phyloP scores from a whole-genome alignment of 495 filamentous ascomycete genomes.

The Collariella sp. region DNA sequence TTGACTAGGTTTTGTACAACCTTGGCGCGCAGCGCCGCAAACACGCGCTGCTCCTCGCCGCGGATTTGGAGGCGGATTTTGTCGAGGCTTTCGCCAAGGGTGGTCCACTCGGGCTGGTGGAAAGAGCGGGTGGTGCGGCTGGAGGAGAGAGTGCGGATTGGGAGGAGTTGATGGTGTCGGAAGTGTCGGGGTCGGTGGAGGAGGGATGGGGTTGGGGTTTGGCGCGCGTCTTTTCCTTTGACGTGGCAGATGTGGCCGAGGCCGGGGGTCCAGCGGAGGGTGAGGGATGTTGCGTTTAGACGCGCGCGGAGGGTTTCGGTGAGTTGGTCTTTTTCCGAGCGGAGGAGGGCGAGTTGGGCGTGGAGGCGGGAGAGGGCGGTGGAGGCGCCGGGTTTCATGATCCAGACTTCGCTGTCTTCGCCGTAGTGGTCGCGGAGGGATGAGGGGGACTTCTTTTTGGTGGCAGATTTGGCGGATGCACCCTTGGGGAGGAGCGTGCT shows the following conservation, averaged over 20 bases:
- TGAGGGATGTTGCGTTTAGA: constrained; percentile 50
- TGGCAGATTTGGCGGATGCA: constrained; percentile 21
- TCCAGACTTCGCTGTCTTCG: constrained; percentile 62
- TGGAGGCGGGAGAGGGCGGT: constrained; percentile 57
- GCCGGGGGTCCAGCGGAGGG: constrained; percentile 73
- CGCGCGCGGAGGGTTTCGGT: constrained; percentile 47
- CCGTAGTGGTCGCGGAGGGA: constrained; percentile 44
- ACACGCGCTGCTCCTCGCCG: constrained; percentile 68
- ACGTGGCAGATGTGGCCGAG: constrained; percentile 86
- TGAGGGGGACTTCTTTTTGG: constrained; percentile 32
- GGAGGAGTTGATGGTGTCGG: background rate
- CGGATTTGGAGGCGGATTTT: constrained; percentile 64
- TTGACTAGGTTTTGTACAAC: constrained; percentile 72
- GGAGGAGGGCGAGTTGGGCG: constrained; percentile 48
- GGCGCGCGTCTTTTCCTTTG: constrained; percentile 64
- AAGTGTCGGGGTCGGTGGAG: background rate
- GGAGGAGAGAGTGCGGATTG: constrained; percentile 56
- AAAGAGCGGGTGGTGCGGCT: constrained; percentile 81
- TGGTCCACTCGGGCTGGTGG: constrained; percentile 74
- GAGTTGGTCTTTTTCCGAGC: constrained; percentile 50
- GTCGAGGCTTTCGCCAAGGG: constrained; percentile 66
- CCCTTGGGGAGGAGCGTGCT: constrained; percentile 35
- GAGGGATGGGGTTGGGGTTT: background rate
- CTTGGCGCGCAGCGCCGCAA: constrained; percentile 57
- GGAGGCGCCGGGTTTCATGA: constrained; percentile 76